Percentiles rank a stretch among this genome's conserved stretches.
Conservation (phyloP, 2,329 filamentous ascomycete genomes). For the Hymenoscyphus occultus region DNA sequence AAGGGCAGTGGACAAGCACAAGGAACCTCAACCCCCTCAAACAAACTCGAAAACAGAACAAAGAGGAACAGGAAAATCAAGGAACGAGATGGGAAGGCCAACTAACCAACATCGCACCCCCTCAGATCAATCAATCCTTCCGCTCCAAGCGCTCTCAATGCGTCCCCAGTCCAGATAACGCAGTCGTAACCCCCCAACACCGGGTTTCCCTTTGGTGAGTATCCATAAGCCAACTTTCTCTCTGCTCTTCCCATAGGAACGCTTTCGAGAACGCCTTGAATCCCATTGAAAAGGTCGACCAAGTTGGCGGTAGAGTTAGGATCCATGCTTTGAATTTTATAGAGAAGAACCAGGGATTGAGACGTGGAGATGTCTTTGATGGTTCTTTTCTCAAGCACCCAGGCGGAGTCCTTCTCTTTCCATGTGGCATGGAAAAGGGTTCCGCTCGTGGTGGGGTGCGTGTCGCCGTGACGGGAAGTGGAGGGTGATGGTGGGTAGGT, state of each 20-base stretch:
- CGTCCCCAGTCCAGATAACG: conserved; percentile 29
- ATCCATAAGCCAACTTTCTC: conserved; percentile 16
- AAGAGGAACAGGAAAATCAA: neutral
- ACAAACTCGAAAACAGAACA: neutral
- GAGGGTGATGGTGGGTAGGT: conserved; percentile 20
- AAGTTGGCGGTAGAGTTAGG: neutral
- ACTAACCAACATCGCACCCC: conserved; percentile 20
- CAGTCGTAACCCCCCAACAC: conserved; percentile 29
- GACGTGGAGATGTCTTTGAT: conserved; percentile 25
- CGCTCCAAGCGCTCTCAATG: conserved; percentile 19
- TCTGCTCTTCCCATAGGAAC: conserved; percentile 25
- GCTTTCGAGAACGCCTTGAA: conserved; percentile 18
- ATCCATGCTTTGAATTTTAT: conserved; percentile 22
- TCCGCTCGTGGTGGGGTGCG: conserved; percentile 19
- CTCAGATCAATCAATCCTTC: conserved; percentile 21
- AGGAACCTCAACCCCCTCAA: neutral
- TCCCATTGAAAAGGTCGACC: conserved; percentile 14
- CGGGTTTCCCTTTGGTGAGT: conserved; percentile 21
- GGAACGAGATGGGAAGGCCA: neutral
- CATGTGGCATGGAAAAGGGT: conserved; percentile 30
- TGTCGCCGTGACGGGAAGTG: neutral
- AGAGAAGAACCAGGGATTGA: conserved; percentile 25
- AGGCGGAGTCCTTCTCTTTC: conserved; percentile 8
- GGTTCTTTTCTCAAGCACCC: conserved; percentile 21
- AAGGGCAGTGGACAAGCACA: neutral